These are phyloP conservation scores for Russula compacta DNA, from an alignment of 768 basidiomycete species.

Conservation along the genomic window DNA sequence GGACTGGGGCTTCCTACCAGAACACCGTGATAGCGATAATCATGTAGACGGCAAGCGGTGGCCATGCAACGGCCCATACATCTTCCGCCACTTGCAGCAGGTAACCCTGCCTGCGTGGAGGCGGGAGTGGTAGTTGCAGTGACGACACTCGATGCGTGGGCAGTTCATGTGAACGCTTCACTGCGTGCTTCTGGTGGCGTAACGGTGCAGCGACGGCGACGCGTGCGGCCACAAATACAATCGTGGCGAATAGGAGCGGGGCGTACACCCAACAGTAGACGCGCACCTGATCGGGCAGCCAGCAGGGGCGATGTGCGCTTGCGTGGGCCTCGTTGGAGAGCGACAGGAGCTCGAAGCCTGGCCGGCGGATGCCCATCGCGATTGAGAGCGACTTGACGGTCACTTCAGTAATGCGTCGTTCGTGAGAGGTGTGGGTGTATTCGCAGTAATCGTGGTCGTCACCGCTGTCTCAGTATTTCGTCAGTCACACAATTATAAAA, in stretches of 20 bases:
- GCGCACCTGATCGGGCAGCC: constrained; percentile 75
- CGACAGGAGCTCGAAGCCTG: constrained; percentile 87
- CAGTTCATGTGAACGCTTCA: not conserved
- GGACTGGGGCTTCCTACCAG: not conserved
- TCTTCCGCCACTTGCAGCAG: not conserved
- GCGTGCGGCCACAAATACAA: constrained; percentile 35
- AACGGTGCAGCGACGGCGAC: not conserved
- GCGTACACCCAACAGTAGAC: constrained; percentile 71
- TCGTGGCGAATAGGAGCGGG: constrained; percentile 53
- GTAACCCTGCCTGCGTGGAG: not conserved
- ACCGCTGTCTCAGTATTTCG: constrained; percentile 41
- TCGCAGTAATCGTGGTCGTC: constrained; percentile 97
- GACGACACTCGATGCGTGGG: not conserved
- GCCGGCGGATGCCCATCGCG: constrained; percentile 74
- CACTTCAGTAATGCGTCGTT: constrained; percentile 51
- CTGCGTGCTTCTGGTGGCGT: not conserved
- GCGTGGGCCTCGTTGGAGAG: constrained; percentile 38
- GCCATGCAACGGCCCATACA: constrained; percentile 5
- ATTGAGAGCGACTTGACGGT: constrained; percentile 88
- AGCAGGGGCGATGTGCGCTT: constrained; percentile 54
- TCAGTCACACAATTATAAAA: not conserved
- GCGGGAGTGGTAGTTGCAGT: not conserved
- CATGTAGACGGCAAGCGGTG: constrained; percentile 1
- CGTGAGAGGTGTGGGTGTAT: constrained; percentile 40
- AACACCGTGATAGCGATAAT: not conserved